Percentiles rank a stretch among this genome's conserved stretches.
phyloP scores from a whole-genome alignment of 352 stramenopile genomes.

The Pythium aristosporum region DNA sequence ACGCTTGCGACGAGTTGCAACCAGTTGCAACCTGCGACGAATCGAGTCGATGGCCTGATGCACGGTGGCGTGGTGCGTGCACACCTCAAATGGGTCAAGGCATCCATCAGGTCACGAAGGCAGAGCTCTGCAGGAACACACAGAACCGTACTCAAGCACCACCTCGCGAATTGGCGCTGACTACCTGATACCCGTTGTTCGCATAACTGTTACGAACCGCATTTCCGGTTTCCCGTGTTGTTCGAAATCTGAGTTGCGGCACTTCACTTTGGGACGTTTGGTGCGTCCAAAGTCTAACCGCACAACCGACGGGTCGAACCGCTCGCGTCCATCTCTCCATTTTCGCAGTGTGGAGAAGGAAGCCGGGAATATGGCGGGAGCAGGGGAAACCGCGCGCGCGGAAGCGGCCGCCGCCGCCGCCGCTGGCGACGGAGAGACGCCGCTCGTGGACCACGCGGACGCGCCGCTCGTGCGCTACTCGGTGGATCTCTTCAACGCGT shows the following conservation, averaged over 20 bases:
- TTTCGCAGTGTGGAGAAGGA: background rate
- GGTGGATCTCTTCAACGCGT: conserved; percentile 70
- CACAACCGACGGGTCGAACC: background rate
- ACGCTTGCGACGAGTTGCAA: background rate
- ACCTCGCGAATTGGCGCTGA: conserved; percentile 1
- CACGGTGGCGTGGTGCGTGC: background rate
- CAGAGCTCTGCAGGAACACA: too few relatives aligned
- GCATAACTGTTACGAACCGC: background rate
- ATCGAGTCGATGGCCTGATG: conserved; percentile 13
- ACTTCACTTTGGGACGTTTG: background rate
- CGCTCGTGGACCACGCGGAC: background rate
- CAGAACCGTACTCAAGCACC: too few relatives aligned
- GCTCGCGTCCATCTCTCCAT: background rate
- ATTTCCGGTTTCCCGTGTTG: background rate
- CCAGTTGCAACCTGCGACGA: background rate
- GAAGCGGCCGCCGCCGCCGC: background rate
- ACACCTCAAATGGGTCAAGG: background rate
- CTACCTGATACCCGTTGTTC: background rate
- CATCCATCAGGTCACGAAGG: too few relatives aligned
- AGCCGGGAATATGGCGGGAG: conserved; percentile 1
- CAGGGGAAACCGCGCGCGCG: conserved; percentile 2
- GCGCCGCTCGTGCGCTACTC: conserved; percentile 41
- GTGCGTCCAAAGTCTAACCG: background rate
- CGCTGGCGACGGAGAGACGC: background rate
- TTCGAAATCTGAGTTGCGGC: background rate